Base-by-base conservation (phyloP, 1,139 yeast species). In the Geotrichum candidum region DNA sequence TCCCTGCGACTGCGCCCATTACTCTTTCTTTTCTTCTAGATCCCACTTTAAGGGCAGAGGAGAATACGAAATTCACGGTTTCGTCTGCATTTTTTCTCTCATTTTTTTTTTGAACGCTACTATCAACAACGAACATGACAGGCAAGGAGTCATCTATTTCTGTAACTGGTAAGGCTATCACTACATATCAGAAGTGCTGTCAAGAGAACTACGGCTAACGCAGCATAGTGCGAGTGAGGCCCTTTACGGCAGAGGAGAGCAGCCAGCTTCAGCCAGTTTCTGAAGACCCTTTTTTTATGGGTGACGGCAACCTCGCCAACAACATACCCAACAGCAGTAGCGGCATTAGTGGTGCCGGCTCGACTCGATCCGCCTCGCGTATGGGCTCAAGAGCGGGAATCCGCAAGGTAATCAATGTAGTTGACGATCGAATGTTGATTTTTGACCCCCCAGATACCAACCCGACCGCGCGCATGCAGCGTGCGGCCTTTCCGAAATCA, bases 341-440 rank as follows among this genome's bases (percentile, higher is more conserved):
- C 48, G 22, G 23, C 22, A 9, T 23, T 15, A 41, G n/a, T 18
- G 48, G 48, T 25, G 10, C 48, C 5, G 48, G 48, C 10, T 9
- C 48, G 22, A 10, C 22, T 23, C 31, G 54, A 54, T 29, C 54
- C 57, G 63, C 58, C 31, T 63, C 70, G 33, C 68, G 64, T 58
- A 72, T 69, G 60, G 69, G 74, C n/a, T 86, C 86, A 1, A 74
- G 74, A 10, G 51, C 45, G 55, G 65, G 58, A 61, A 65, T 90
- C 31, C 79, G 96, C 57, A 87, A 86, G 68, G 83, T 90, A 48
- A 81, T 92, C 33, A 85, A 88, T 62, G 94, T 90, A 33, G 94
- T 90, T 2, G 97, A 90, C 76, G 96, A 90, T 68, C 79, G 84
- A 66, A 90, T 91, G 96, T 78, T 92, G 64, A 85, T 91, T 15